Evolutionary conservation across 2,329 filamentous ascomycete species (phyloP), one percentile per base, ranked within the genome.

Genomic region (Gaeumannomyces sp.): DNA sequence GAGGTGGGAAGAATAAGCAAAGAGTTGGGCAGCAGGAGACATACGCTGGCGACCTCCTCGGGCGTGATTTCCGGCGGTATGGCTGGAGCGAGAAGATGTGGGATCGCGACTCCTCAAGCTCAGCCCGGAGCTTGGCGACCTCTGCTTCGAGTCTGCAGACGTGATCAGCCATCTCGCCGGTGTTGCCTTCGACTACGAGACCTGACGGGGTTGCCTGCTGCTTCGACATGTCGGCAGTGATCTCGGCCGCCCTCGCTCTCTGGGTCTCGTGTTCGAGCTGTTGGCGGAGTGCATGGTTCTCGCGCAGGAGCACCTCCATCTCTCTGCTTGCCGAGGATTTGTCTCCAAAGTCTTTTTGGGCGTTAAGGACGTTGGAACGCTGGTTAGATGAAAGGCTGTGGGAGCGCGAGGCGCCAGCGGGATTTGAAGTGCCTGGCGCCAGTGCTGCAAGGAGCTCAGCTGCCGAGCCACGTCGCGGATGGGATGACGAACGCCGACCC

Each of bases 81-180:
- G 77, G 76, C 64, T 78, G 76, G 4, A 79, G 72, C 19, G 73
- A 76, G 64, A 79, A 77, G 61, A 78, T 78, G 64, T 78, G 77
- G 8, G 75, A 76, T 59, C 76, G 73, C 1, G 73, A 72, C 50
- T 77, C 75, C 35, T 72, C 71, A 8, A 78, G 69, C 38, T 73
- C 72, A 29, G 73, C 71, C 63, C 71, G 70, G 10, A 78, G 64
- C 33, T 67, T 67, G 56, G 69, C 64, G n/a, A 71, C 60, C 22
- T 69, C 68, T 31, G 62, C 67, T 4, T 66, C 67, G n/a, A 71
- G 64, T 1, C 68, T 50, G 69, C 22, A 22, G 22, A 53, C 45
- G 8, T 53, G 22, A 22, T n/a, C 19, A 22, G 22, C 45, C 45
- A n/a, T 22, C 45, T n/a, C 45, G 45, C 45, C 22, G 22, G 22